Conservation (phyloP, 1,139 yeast genomes). For the Spathaspora sp. region DNA sequence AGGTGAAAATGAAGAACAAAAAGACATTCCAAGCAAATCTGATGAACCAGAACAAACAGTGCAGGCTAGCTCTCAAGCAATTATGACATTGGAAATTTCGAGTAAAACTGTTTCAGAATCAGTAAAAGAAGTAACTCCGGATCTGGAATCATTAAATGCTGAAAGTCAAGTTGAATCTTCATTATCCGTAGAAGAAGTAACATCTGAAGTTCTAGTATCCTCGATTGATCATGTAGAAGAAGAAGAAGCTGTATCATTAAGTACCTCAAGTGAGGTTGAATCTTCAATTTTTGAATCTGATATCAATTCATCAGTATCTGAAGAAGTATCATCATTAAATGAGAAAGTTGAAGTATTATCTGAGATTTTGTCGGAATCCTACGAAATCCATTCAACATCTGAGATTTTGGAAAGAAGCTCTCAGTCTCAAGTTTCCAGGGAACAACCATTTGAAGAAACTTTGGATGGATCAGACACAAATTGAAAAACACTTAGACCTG, state of each 20-base stretch:
- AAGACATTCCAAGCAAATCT: neutral
- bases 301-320: neutral
- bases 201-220: neutral
- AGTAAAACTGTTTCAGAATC: neutral
- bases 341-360: too few relatives aligned
- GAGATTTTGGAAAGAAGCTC: too few relatives aligned
- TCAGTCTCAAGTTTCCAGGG: too few relatives aligned
- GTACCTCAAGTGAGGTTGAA: neutral
- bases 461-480: too few relatives aligned
- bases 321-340: neutral
- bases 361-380: too few relatives aligned
- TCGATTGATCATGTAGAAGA: neutral
- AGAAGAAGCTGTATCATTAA: neutral
- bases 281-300: neutral
- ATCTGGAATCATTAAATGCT: too few relatives aligned
- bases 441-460: too few relatives aligned
- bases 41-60: neutral
- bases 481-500: too few relatives aligned
- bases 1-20: neutral
- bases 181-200: too few relatives aligned
- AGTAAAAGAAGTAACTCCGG: too few relatives aligned
- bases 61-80: neutral
- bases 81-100: neutral
- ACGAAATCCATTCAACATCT: too few relatives aligned
- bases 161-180: neutral